These are phyloP conservation scores for Ilyonectria sp. DNA, from an alignment of 2,329 filamentous ascomycete species.

Conservation along the genomic window DNA sequence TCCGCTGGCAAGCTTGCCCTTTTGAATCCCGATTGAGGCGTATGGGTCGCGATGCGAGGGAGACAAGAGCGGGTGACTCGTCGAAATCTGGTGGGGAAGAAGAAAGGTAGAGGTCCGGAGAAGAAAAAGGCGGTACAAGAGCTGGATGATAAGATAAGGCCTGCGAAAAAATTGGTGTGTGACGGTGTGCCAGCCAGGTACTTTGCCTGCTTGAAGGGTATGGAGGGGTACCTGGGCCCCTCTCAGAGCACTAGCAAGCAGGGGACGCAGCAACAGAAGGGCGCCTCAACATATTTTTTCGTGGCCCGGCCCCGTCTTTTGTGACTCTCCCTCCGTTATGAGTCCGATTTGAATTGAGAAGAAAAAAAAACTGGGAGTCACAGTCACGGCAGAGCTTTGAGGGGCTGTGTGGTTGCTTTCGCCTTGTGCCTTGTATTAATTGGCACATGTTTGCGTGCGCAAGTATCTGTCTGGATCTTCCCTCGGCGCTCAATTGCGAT, in stretches of 20 bases:
- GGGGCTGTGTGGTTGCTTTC: not conserved
- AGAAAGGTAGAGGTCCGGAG: constrained; percentile 33
- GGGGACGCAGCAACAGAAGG: not conserved
- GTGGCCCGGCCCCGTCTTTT: constrained; percentile 14
- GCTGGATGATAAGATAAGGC: constrained; percentile 46
- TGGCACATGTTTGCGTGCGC: not conserved
- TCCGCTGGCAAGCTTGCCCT: constrained; percentile 54
- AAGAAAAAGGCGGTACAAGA: constrained; percentile 45
- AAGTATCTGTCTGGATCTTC: not conserved
- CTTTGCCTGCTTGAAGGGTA: constrained; percentile 8
- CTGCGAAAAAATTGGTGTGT: constrained; percentile 46
- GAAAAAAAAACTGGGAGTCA: constrained; percentile 1
- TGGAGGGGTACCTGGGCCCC: constrained; percentile 32
- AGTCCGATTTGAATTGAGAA: constrained; percentile 20
- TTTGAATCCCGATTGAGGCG: constrained; percentile 51
- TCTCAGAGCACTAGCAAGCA: constrained; percentile 28
- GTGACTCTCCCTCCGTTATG: constrained; percentile 21
- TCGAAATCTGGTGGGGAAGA: constrained; percentile 36
- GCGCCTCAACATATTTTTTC: constrained; percentile 45
- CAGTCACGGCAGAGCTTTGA: not conserved
- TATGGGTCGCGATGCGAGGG: constrained; percentile 41
- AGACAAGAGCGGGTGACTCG: constrained; percentile 47
- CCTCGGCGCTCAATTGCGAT: not conserved
- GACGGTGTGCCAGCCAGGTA: constrained; percentile 32
- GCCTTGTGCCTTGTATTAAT: not conserved